Evolutionary conservation across 352 stramenopile genomes (phyloP).

Genomic region (Phytophthora pistaciae): DNA sequence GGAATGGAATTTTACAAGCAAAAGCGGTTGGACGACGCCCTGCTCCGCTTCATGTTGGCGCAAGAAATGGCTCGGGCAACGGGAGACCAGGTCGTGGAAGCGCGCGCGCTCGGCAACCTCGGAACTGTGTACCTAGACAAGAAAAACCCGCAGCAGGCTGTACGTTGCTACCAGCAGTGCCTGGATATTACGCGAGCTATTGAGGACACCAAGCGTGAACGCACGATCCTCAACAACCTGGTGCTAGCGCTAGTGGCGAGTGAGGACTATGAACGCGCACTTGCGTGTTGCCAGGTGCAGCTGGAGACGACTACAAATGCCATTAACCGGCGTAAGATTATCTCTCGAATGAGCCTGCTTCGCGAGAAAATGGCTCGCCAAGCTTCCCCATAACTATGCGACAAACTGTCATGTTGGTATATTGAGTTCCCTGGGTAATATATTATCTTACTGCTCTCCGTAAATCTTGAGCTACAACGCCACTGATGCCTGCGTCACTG

Average conservation of each 20-base stretch:
- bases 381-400: slow-evolving; percentile 7
- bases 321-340: slow-evolving; percentile 83
- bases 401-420: neutral
- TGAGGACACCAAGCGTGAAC: slow-evolving; percentile 78
- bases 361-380: slow-evolving; percentile 49
- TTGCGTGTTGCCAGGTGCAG: slow-evolving; percentile 74
- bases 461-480: slow-evolving; percentile 16
- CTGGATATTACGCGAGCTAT: slow-evolving; percentile 79
- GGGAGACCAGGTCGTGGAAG: slow-evolving; percentile 71
- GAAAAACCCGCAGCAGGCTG: slow-evolving; percentile 71
- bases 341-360: slow-evolving; percentile 79
- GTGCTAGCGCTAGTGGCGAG: slow-evolving; percentile 78
- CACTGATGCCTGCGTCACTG: slow-evolving; percentile 35
- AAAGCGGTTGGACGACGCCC: slow-evolving; percentile 66
- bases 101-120: slow-evolving; percentile 78
- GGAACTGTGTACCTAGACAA: slow-evolving; percentile 83
- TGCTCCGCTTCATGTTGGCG: slow-evolving; percentile 72
- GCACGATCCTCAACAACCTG: slow-evolving; percentile 87
- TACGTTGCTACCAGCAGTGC: slow-evolving; percentile 81
- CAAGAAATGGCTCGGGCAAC: slow-evolving; percentile 58
- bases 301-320: slow-evolving; percentile 73
- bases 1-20: slow-evolving; percentile 85
- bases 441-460: neutral
- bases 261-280: slow-evolving; percentile 63
- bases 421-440: neutral